Evolutionary conservation across 371 early-diverging fungal genomes (phyloP).

Genomic region (Mortierella sp.): DNA sequence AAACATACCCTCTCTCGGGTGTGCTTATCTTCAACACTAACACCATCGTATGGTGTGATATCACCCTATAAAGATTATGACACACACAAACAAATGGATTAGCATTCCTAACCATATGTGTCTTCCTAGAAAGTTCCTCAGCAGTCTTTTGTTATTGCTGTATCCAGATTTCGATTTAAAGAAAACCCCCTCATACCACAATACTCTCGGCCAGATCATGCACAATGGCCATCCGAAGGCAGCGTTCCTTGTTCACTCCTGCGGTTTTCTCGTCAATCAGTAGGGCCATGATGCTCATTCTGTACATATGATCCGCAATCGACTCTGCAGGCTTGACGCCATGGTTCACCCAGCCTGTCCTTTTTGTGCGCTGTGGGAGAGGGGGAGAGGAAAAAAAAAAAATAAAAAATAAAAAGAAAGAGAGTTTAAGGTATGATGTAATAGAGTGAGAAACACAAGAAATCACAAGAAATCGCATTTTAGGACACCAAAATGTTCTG

Average conservation of each 20-base stretch:
- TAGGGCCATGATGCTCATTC: slow-evolving; percentile 90
- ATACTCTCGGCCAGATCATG: slow-evolving; percentile 93
- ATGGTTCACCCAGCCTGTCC: slow-evolving; percentile 91
- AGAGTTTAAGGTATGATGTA: not conserved
- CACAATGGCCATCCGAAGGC: slow-evolving; percentile 91
- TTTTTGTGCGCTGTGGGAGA: slow-evolving; percentile 78
- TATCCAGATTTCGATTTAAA: not conserved
- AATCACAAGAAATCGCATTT: no score
- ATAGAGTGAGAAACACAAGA: not conserved
- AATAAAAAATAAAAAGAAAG: not conserved
- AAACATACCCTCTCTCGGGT: slow-evolving; percentile 69
- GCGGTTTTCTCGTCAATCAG: slow-evolving; percentile 76
- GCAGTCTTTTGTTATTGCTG: no score
- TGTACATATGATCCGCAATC: slow-evolving; percentile 95
- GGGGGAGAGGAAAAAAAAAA: not conserved
- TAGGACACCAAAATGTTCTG: no score
- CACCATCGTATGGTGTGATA: slow-evolving; percentile 87
- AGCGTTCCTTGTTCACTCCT: slow-evolving; percentile 68
- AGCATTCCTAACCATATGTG: no score
- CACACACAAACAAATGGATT: no score
- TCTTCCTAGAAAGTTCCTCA: no score
- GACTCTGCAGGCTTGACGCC: slow-evolving; percentile 80
- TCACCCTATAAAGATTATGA: slow-evolving; percentile 74
- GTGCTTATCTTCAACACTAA: slow-evolving; percentile 84
- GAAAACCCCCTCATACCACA: slow-evolving; percentile 60